Evolutionary conservation across 2,329 filamentous ascomycete genomes (phyloP).

Genomic region (Alternaria sp.): DNA sequence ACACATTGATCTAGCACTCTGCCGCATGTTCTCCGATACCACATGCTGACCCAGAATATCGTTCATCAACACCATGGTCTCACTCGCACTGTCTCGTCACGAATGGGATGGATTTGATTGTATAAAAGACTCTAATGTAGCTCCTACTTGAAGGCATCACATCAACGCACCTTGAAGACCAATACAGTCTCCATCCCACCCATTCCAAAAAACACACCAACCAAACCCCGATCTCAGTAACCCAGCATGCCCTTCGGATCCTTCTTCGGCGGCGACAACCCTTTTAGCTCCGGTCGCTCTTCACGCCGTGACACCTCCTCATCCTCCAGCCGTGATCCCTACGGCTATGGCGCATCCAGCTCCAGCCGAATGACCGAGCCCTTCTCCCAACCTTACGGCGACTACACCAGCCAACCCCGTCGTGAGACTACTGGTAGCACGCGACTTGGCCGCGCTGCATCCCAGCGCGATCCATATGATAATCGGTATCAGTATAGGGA

Average conservation of each 20-base stretch:
- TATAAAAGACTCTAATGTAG: neutral
- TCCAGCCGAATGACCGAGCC: neutral
- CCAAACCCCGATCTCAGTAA: neutral
- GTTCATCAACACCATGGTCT: neutral
- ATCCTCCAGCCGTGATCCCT: neutral
- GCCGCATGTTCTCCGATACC: neutral
- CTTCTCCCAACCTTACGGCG: neutral
- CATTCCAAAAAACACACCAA: neutral
- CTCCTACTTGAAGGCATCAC: neutral
- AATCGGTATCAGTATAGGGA: neutral
- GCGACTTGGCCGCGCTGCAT: neutral
- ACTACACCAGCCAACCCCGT: neutral
- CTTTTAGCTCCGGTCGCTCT: neutral
- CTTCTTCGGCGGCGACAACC: neutral
- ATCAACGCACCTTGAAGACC: neutral
- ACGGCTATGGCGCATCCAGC: neutral
- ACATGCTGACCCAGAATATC: neutral
- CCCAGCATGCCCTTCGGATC: neutral
- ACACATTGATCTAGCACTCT: neutral
- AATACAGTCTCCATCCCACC: neutral
- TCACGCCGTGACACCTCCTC: neutral
- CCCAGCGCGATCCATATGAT: neutral
- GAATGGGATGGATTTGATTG: neutral
- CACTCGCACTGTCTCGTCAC: neutral
- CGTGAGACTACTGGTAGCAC: neutral